Evolutionary conservation across 176 grass and related monocot genomes (phyloP).

Genomic region (Canna indica): DNA sequence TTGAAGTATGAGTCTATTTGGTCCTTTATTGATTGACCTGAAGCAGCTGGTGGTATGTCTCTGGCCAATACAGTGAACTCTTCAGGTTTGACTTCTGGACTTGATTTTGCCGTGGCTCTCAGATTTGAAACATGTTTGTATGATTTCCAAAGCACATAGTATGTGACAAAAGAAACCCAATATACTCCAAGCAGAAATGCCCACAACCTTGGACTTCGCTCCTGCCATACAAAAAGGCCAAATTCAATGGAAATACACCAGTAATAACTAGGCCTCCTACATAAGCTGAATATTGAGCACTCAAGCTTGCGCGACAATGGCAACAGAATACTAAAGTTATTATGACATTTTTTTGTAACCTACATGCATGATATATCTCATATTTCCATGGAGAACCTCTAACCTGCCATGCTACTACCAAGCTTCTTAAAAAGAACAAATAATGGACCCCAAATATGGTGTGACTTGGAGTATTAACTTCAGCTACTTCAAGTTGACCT

Average conservation of each 20-base stretch:
- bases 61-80: conserved; percentile 72
- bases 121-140: conserved; percentile 78
- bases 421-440: no score
- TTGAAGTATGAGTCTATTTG: conserved; percentile 76
- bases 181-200: conserved; percentile 67
- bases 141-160: conserved; percentile 77
- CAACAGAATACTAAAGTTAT: no score
- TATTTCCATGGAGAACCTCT: no score
- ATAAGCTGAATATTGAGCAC: no score
- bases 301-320: no score
- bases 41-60: conserved; percentile 40
- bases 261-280: background rate
- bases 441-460: background rate
- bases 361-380: no score
- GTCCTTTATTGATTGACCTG: conserved; percentile 67
- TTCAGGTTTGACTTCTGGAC: conserved; percentile 55
- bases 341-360: no score
- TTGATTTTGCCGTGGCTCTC: conserved; percentile 57
- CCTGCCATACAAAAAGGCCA: conserved; percentile 30
- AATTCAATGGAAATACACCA: background rate
- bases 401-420: no score
- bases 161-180: conserved; percentile 83
- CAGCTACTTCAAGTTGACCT: background rate
- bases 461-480: background rate
- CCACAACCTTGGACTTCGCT: conserved; percentile 35